These are phyloP conservation scores for Chrysanthemum lavandulifolium DNA, from an alignment of 129 eudicot genomes.

Conservation along the genomic window DNA sequence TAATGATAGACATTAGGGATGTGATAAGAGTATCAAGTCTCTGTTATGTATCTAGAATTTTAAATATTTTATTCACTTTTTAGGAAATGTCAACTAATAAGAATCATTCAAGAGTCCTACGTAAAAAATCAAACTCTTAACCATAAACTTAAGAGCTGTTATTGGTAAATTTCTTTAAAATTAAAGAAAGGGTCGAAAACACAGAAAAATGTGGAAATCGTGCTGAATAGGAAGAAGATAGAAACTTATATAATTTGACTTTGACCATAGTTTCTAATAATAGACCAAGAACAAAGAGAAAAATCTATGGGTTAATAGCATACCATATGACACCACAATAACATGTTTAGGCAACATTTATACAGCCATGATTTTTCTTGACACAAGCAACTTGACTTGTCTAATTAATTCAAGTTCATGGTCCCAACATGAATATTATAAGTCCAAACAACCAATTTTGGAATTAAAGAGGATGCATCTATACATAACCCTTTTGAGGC, in stretches of 20 bases:
- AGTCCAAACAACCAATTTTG: constrained; percentile 5
- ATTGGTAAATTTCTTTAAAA: background rate
- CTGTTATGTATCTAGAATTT: no score
- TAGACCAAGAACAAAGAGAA: constrained; percentile 14
- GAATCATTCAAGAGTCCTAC: no score
- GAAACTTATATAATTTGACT: constrained; percentile 19
- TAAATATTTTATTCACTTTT: no score
- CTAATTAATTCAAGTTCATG: constrained; percentile 32
- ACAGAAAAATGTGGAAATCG: constrained; percentile 2
- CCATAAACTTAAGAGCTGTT: no score
- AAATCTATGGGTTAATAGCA: background rate
- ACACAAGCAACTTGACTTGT: constrained; percentile 24
- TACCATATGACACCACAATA: constrained; percentile 9
- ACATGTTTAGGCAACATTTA: constrained; percentile 23
- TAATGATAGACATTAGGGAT: no score
- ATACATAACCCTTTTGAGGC: background rate
- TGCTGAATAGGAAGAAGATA: constrained; percentile 9
- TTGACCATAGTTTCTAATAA: constrained; percentile 16
- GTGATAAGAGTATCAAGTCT: no score
- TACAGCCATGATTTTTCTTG: background rate
- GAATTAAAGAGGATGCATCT: background rate
- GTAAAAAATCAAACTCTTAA: no score
- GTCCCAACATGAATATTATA: constrained; percentile 17
- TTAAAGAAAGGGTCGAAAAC: background rate
- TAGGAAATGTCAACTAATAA: no score